phyloP scores from a whole-genome alignment of 305 asterid species.

The Fraxinus latifolia region DNA sequence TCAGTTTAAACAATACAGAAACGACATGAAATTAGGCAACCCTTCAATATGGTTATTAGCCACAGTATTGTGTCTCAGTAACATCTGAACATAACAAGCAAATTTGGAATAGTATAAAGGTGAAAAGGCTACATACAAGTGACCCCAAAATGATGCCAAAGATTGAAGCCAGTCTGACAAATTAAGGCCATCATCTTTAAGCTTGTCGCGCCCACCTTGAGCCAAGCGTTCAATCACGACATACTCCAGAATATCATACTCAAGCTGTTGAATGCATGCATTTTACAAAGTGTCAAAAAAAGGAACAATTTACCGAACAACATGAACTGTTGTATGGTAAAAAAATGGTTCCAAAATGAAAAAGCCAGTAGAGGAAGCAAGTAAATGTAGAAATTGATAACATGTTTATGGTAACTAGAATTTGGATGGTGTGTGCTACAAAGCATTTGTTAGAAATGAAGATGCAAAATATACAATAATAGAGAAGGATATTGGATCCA shows the following conservation, averaged over 20 bases:
- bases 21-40: too few species aligned
- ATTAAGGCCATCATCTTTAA: constrained; percentile 97
- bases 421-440: not conserved
- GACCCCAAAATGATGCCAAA: constrained; percentile 99
- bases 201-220: constrained; percentile 97
- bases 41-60: too few species aligned
- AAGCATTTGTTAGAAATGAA: not conserved
- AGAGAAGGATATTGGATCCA: not conserved
- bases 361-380: constrained; percentile 6
- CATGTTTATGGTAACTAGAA: constrained; percentile 3
- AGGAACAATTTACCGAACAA: not conserved
- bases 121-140: constrained; percentile 68
- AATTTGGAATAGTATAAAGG: constrained; percentile 24
- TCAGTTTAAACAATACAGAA: too few species aligned
- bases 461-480: constrained; percentile 7
- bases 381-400: not conserved
- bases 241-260: constrained; percentile 95
- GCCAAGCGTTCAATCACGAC: constrained; percentile 97
- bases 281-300: constrained; percentile 14
- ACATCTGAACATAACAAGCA: constrained; percentile 10
- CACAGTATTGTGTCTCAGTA: not conserved
- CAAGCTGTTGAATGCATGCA: constrained; percentile 60
- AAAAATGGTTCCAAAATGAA: not conserved
- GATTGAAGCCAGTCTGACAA: constrained; percentile 99
- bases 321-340: not conserved